A percentile compares a stretch with the other conserved stretches of the same genome.
phyloP scores from a whole-genome alignment of 495 filamentous ascomycete species.

The Podospora sp. region DNA sequence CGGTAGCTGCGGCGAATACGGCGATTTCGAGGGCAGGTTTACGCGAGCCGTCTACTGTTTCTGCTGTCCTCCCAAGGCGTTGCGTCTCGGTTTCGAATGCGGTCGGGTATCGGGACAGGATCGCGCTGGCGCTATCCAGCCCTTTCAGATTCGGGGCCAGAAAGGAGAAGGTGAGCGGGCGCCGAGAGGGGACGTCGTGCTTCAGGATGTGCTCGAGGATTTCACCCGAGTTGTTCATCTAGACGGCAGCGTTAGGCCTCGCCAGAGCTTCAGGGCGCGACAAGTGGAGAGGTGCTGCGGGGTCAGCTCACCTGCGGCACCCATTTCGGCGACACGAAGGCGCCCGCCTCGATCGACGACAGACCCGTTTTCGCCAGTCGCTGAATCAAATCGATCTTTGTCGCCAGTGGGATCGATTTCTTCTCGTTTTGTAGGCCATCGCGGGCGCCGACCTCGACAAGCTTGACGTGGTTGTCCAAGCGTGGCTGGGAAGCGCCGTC shows the following conservation, averaged over 20 bases:
- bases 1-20: slow-evolving; percentile 89
- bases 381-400: slow-evolving; percentile 83
- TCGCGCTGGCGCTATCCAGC: slow-evolving; percentile 56
- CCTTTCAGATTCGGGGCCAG: slow-evolving; percentile 89
- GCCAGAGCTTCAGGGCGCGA: neutral
- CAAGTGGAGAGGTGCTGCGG: neutral
- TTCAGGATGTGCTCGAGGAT: slow-evolving; percentile 77
- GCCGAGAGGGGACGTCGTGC: slow-evolving; percentile 63
- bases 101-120: slow-evolving; percentile 43
- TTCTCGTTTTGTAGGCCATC: slow-evolving; percentile 98
- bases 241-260: slow-evolving; percentile 1
- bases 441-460: slow-evolving; percentile 92
- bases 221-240: slow-evolving; percentile 92
- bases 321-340: slow-evolving; percentile 97
- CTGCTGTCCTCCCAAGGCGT: slow-evolving; percentile 15
- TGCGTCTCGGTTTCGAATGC: slow-evolving; percentile 41
- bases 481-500: slow-evolving; percentile 21
- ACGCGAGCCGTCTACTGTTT: neutral
- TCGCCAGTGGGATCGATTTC: slow-evolving; percentile 72
- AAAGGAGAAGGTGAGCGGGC: slow-evolving; percentile 85
- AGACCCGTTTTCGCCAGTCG: slow-evolving; percentile 83
- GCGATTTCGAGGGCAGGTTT: slow-evolving; percentile 73
- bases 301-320: slow-evolving; percentile 75
- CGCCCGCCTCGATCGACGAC: slow-evolving; percentile 87
- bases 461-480: slow-evolving; percentile 56